Base-by-base conservation (phyloP, 768 basidiomycete genomes). In the Mrakia gelida region DNA sequence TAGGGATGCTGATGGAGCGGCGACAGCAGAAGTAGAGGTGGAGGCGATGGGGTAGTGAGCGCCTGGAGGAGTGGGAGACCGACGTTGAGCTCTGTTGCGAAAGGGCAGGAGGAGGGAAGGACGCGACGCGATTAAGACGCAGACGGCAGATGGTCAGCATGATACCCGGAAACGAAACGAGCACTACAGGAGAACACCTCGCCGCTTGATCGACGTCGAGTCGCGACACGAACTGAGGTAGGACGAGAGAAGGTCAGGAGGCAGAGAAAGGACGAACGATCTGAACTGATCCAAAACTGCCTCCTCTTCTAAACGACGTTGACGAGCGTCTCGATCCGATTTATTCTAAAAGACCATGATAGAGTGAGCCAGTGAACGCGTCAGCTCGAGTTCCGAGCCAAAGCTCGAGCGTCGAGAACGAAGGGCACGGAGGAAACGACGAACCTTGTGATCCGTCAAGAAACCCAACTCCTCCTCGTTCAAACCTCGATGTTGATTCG, bases 401-500 rank as follows among this genome's bases (percentile, higher is more conserved):
- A 13, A 45, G 45, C 45, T 45, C 45, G 45, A 45, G 45, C 45
- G 45, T 45, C 54, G 32, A 43, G 28, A 16, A 45, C 10, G 16
- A 11, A 59, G 5, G 45, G 16, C 2, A 21, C 1, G 30, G 28
- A 32, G 28, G 49, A n/a, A 34, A 49, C 6, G 23, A 11, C 65
- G 26, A 32, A n/a, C 75, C 76, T 82, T 72, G 79, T 84, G 80
- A 15, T 80, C 81, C 67, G 82, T 80, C 28, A 86, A 80, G 73
- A 86, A 86, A 3, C 80, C 72, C 62, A 84, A 80, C 80, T 86
- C 86, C 59, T 86, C 86, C 7, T 81, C 81, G 76, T 85, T 83
- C n/a, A 86, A 79, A 0, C 85, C 85, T 65, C 85, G 81, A 79
- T 84, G 85, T 65, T 86, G 86, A 76, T 86, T 86, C 59, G 81